Base-by-base conservation (phyloP, 2,329 filamentous ascomycete genomes). In the Cordyceps cateniannulata region DNA sequence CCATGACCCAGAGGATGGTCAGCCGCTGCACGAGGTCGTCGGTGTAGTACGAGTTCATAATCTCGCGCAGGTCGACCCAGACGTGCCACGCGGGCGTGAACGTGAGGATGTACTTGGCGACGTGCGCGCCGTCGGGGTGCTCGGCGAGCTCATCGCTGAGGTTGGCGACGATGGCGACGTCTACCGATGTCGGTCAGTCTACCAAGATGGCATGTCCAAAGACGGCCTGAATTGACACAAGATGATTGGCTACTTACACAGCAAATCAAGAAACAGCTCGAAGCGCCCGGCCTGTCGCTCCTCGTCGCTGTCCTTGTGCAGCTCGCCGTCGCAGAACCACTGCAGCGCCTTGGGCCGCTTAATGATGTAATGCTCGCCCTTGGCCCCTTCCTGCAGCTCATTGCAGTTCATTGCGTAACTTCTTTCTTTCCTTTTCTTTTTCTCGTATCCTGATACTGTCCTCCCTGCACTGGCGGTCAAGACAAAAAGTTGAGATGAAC, bases 41-140 rank as follows among this genome's bases (percentile, higher is more conserved):
- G 57, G 77, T 80, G 67, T 81, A 80, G 68, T 79, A 81, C 8
- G 76, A 78, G 67, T 81, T 81, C 77, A 81, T 80, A 60, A 80
- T 69, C 67, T 80, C 78, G 62, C 77, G 75, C 20, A 80, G 70
- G 62, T 81, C 79, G 45, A 71, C 73, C 79, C 78, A 81, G 53
- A 80, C 76, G 62, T 81, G 75, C 78, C 78, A 80, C 60, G 78
- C 77, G 10, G 77, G 77, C 8, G 76, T 71, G 42, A 79, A 77
- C 42, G 79, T 77, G 49, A 81, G 72, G 29, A 81, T 71, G 65
- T 79, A 81, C 67, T 80, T 80, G 57, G 75, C 75, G 5, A 80
- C 70, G 38, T 76, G 73, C 22, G 68, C 67, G 24, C 77, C 77
- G 27, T 76, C 70, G 9, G 78, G 73, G 51, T 79, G 69, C 62